Percentiles rank a stretch among this genome's conserved stretches.
phyloP scores from a whole-genome alignment of 768 basidiomycete species.

The Boletus eberwhitei region DNA sequence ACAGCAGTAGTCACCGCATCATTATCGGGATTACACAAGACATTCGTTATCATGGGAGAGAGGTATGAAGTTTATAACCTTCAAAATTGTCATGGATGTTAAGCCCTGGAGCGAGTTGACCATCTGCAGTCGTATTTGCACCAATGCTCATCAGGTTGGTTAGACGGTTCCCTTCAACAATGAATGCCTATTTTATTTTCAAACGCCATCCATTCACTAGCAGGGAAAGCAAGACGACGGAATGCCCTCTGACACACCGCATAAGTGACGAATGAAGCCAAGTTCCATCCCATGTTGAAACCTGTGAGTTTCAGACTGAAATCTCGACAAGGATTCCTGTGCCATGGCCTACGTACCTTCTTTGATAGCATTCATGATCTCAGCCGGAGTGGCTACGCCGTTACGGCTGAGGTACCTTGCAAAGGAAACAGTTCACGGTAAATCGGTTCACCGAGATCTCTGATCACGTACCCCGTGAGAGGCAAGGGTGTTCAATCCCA shows the following conservation, averaged over 20 bases:
- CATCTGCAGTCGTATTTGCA: slow-evolving; percentile 16
- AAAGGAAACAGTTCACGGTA: not conserved
- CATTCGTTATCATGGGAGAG: not conserved
- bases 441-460: not conserved
- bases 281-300: slow-evolving; percentile 24
- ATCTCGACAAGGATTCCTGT: not conserved
- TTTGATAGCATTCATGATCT: slow-evolving; percentile 25
- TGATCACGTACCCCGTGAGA: slow-evolving; percentile 25
- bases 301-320: slow-evolving; percentile 2
- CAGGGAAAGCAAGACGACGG: not conserved
- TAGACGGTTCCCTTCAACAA: slow-evolving; percentile 28
- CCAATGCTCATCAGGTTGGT: slow-evolving; percentile 28
- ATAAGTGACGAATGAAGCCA: slow-evolving; percentile 22
- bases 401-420: slow-evolving; percentile 17
- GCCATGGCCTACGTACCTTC: slow-evolving; percentile 9
- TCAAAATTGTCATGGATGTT: slow-evolving; percentile 25
- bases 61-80: slow-evolving; percentile 2
- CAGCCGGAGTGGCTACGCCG: slow-evolving; percentile 20
- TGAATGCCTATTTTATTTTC: slow-evolving; percentile 13
- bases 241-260: slow-evolving; percentile 6
- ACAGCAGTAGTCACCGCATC: not conserved
- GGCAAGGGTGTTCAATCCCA: slow-evolving; percentile 21
- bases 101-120: slow-evolving; percentile 14
- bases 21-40: not conserved
- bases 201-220: not conserved